Evolutionary conservation across 164 flowering plant species (phyloP), one percentile per base, ranked within the genome.

Genomic region (Vitis labrusca): DNA sequence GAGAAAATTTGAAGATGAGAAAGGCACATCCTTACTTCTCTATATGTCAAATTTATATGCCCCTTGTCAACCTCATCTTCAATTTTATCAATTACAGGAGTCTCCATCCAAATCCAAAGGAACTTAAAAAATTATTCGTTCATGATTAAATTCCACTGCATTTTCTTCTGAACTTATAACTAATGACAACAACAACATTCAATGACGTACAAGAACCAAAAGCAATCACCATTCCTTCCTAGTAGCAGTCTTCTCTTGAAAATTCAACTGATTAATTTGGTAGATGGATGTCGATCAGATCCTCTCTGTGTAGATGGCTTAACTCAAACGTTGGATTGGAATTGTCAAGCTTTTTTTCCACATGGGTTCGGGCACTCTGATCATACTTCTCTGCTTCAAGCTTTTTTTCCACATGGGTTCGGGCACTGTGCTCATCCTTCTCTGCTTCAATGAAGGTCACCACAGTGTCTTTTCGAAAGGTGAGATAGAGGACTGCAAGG

Each of bases 391-490:
- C 15, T 16, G 89, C 23, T 3, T 32, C 6, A 32, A 59, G 5
- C 6, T 91, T 92, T 27, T 59, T 71, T 78, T 89, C 95, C 81
- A 85, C 71, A 17, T 60, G 78, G 19, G 53, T 66, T 72, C 83
- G 88, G 5, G 66, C 74, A 6, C 50, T 47, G 11, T 76, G 66
- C 11, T 70, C 82, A 9, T 59, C 57, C 50, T 83, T 80, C 3
- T 73, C 15, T 16, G 89, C 78, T 5, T 86, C 91, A 27, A 86
- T 73, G 69, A 63, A 91, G 1, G 96, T 91, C 2, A 79, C 90
- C 2, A 72, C 91, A 1, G 2, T 75, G 78, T 91, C 97, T 65
- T 91, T 93, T 29, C 98, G 69, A 27, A 93, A 84, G 50, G 84
- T 86, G 1, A 93, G 77, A 69, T 95, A 93, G 63, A 90, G 70